Evolutionary conservation across 345 rosid species (phyloP), one percentile per base, ranked within the genome.

Genomic region (Salix caprea): DNA sequence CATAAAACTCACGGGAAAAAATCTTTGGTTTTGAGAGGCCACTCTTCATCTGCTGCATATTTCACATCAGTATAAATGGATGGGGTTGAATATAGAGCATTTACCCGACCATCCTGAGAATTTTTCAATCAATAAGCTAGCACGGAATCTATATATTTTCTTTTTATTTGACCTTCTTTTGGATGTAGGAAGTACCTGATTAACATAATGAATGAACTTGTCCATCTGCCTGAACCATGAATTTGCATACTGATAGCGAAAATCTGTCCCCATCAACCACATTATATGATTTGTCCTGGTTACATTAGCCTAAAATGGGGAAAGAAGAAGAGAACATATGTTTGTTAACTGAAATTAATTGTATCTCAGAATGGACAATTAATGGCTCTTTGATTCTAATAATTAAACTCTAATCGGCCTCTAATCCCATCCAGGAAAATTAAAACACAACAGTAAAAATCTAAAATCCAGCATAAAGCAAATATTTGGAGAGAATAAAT

Each of bases 141-240:
- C 52, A 46, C 6, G 1, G 52, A 46, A 12, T 46, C 52, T 46
- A 46, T 3, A 46, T 19, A 46, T 46, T 46, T 61, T 14, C 66
- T 23, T 54, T 39, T n/a, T 34, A 28, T 28, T 28, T 37, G 36
- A 13, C n/a, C 34, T 46, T 64, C 24, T 34, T 36, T 64, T 66
- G 36, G 78, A 65, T 30, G 18, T 26, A 28, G 69, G 6, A 10
- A 23, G 26, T 89, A 92, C 98, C 97, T 85, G 73, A 78, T 92
- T 94, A 70, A 94, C 95, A 85, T 94, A 94, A 85, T 92, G 97
- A 81, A 94, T 91, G 83, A 92, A 92, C 86, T 94, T 94, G 88
- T 94, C 98, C 86, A 92, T 94, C 85, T 94, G 97, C 86, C 95
- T 87, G 82, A 89, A 94, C 97, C 98, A 94, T 67, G 98, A 91